Base-by-base conservation (phyloP, 306 rosid genomes). In the Ceratonia siliqua region DNA sequence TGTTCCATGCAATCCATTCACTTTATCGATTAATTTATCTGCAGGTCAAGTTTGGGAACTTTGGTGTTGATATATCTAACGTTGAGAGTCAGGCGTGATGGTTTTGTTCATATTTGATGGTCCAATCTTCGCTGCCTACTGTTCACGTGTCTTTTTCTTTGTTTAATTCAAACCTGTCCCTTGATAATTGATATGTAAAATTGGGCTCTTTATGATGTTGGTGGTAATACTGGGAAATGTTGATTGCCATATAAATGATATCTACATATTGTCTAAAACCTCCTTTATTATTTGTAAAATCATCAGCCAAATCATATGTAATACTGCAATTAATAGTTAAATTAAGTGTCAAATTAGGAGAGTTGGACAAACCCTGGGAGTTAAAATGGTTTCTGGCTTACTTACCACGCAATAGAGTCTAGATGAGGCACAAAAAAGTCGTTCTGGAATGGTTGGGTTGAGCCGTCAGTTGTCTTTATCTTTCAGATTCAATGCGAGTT, bases 31-130 rank as follows among this genome's bases (percentile, higher is more conserved):
- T 58, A 8, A 38, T 52, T 67, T 55, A 46, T 24, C 36, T 74
- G 62, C 91, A 93, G 98, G 88, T 93, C 98, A 74, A 91, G 90
- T 83, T 78, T 93, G 79, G 98, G 98, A 70, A 91, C 97, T 35
- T 79, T 93, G 85, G 85, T 91, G 49, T 81, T 93, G 89, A 93
- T 91, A 85, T 91, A 85, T 85, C 87, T 91, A 64, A 93, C 98
- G 8, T 62, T 93, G 82, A 91, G 85, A 83, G 91, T 89, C 71
- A 81, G 94, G 76, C 90, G 81, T 35, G 96, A 91, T 21, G 82
- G 70, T 62, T 82, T 76, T 63, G 81, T 83, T 78, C 94, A 69
- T 67, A 73, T 75, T 69, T 89, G 78, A 86, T 36, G 63, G 54
- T 68, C 36, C 68, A 24, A 52, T 64, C 63, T 46, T 58, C 10